Evolutionary conservation across 2,329 filamentous ascomycete genomes (phyloP).

Genomic region (Hyphodiscus sp.): DNA sequence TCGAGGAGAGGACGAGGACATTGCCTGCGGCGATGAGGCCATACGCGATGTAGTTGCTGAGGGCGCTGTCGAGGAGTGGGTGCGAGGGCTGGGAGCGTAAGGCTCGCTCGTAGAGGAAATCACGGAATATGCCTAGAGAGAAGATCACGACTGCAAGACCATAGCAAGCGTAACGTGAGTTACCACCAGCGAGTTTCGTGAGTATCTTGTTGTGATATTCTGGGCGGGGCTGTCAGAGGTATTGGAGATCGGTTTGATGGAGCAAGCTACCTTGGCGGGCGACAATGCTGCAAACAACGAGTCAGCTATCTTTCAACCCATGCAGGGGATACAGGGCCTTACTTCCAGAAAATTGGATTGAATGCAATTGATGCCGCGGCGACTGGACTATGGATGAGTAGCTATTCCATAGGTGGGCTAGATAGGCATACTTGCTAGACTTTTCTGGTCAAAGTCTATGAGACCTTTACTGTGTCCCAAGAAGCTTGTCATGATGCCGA

Average conservation of each 20-base stretch:
- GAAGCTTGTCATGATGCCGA: constrained; percentile 23
- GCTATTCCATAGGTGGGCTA: constrained; percentile 7
- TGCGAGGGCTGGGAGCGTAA: constrained; percentile 70
- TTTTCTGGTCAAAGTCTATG: constrained; percentile 61
- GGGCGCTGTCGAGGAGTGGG: constrained; percentile 58
- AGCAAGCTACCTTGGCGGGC: constrained; percentile 68
- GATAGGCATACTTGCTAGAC: constrained; percentile 52
- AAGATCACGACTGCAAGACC: constrained; percentile 85
- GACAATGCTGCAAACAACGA: constrained; percentile 56
- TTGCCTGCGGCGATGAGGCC: constrained; percentile 71
- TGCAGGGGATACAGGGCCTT: constrained; percentile 36
- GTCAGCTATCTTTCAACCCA: neutral
- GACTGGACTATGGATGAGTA: constrained; percentile 46
- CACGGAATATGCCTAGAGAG: constrained; percentile 80
- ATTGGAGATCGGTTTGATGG: constrained; percentile 8
- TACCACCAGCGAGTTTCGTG: constrained; percentile 78
- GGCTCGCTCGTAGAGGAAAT: constrained; percentile 80
- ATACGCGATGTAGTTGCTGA: constrained; percentile 58
- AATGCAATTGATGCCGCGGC: constrained; percentile 79
- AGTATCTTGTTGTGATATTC: constrained; percentile 90
- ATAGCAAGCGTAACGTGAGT: constrained; percentile 78
- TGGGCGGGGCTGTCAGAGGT: constrained; percentile 34
- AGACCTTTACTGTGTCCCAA: constrained; percentile 22
- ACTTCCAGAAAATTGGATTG: constrained; percentile 99
- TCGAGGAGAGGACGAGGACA: constrained; percentile 77